A percentile compares a stretch with the other conserved stretches of the same genome.
Evolutionary conservation across 192 early-diverging fungal species (phyloP).

Genomic region (Coemansia biformis): DNA sequence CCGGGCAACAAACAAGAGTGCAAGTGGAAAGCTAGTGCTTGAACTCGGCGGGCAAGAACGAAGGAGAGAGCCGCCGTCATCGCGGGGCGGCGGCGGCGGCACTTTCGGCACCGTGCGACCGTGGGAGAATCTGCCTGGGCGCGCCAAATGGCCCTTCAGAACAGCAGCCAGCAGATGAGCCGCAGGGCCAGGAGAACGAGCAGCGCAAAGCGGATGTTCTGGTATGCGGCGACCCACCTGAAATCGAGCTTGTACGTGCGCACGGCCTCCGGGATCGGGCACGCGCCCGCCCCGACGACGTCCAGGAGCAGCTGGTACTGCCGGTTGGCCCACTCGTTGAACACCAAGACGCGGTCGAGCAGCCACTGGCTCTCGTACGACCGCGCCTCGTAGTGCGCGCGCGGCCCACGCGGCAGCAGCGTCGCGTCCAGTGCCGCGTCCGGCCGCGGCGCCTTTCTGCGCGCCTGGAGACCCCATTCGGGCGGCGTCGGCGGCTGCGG

Average conservation of each 20-base stretch:
- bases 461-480: not conserved
- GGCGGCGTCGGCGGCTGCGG: not conserved
- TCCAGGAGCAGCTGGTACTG: conserved; percentile 27
- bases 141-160: not conserved
- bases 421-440: conserved; percentile 1
- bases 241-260: conserved; percentile 32
- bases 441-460: not conserved
- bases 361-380: conserved; percentile 51
- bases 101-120: no score
- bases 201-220: conserved; percentile 27
- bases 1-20: not conserved
- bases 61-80: no score
- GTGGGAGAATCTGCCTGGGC: no score
- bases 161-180: conserved; percentile 16
- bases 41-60: not conserved
- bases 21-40: no score
- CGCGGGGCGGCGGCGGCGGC: no score
- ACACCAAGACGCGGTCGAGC: conserved; percentile 14
- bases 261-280: conserved; percentile 13
- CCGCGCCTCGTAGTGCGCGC: conserved; percentile 26
- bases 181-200: conserved; percentile 12
- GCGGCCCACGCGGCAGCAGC: conserved; percentile 33
- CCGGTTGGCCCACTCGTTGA: conserved; percentile 21
- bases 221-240: conserved; percentile 34
- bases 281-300: conserved; percentile 1